Base-by-base conservation (phyloP, 768 basidiomycete genomes). In the Suillus occidentalis region DNA sequence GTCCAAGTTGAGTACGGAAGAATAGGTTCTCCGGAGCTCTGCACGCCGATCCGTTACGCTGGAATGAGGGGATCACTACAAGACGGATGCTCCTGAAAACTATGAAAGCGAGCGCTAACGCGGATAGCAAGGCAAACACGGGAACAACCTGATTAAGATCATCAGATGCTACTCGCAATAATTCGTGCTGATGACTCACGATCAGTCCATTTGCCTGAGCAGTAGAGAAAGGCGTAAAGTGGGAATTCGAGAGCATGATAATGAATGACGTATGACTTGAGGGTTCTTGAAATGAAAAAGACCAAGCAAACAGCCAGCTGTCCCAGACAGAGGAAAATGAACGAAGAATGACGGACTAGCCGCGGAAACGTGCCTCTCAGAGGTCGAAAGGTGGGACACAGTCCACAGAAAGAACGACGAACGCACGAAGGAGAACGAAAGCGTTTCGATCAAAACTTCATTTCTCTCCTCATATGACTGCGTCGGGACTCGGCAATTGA, bases 1-100 rank as follows among this genome's bases (percentile, higher is more conserved):
- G 82, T 1, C 91, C 91, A 16, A 91, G 82, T 67, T 89, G 89
- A 8, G 89, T 89, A 63, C 83, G 82, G 74, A 92, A 90, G 74
- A 91, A 90, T 65, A 85, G 77, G 49, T 82, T 84, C 73, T 87
- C 86, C 39, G 74, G 72, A 5, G 69, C 63, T 56, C 77, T 76
- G 37, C 66, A 62, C 20, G 81, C 71, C 65, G 73, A 71, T 36
- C 69, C 58, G 20, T 72, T 66, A 42, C 63, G 70, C 39, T 67
- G 71, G 64, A 79, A 68, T 65, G 75, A 68, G 40, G 78, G 74
- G 61, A 73, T 73, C 31, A 82, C 40, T 49, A 79, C 83, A 50
- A 87, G 74, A 77, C 82, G 87, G 56, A 80, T 66, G 43, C 83
- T 77, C 64, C 86, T 83, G 37, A 81, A 62, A 62, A 77, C 78